Base-by-base conservation (phyloP, 768 basidiomycete genomes). In the Hypsizygus marmoreus region DNA sequence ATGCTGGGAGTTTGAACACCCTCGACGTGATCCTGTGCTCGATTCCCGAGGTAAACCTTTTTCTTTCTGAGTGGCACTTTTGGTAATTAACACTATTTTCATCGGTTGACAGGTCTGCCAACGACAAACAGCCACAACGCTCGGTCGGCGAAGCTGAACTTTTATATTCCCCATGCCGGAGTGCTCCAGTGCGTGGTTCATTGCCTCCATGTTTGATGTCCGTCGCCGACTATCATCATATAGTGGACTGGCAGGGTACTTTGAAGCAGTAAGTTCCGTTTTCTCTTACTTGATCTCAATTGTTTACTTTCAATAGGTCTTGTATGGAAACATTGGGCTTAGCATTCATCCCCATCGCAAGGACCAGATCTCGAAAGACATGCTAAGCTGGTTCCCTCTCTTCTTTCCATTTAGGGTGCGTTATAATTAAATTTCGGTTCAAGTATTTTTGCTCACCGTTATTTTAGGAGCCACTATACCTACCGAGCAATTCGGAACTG, bases 351-450 rank as follows among this genome's bases (percentile, higher is more conserved):
- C 97, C 0, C 80, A 89, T 41, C 82, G 86, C 37, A 91, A 88
- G 61, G 87, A 91, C 20, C 75, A 81, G 35, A 76, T 95, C 43
- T 94, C 92, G 6, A 94, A 91, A 57, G 87, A 98, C 56, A 99
- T 99, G 97, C 74, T 98, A 57, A 97, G 95, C 61, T 99, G 97
- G 97, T 99, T 99, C 70, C 97, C 97, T 0, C 68, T 97, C 14
- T 97, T 92, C 70, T 95, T 99, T 68, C 97, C 97, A 2, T 82
- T 98, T 62, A 88, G 84, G 67, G 94, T 45, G 29, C 26, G 43
- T n/a, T 49, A 47, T 43, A 16, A n/a, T 41, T 10, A 36, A 50
- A 40, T 19, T 34, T 20, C 10, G 23, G 34, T 45, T 47, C 32
- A 22, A 29, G 17, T 49, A 37, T 54, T 7, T 12, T 42, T 8